Conservation (phyloP, 2,329 filamentous ascomycete genomes). For the Botrytis porri region DNA sequence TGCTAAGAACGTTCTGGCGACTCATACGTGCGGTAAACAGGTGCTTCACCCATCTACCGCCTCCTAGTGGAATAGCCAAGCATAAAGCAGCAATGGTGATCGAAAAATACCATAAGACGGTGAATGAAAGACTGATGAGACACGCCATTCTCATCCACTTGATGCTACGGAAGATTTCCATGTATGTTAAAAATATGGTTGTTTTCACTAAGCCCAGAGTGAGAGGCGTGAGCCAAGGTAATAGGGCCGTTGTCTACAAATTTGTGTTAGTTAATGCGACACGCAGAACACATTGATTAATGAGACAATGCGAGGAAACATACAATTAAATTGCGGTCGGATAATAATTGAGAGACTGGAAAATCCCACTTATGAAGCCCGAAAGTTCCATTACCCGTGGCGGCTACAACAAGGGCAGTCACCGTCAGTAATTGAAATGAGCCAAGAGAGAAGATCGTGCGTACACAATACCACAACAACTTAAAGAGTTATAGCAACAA, state of each 20-base stretch:
- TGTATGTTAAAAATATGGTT: background rate
- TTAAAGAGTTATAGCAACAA: background rate
- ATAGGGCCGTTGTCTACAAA: background rate
- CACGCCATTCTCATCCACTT: background rate
- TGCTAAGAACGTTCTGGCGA: background rate
- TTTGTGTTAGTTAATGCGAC: background rate
- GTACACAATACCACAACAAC: background rate
- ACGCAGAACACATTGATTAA: background rate
- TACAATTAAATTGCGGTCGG: background rate
- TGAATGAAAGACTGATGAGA: background rate
- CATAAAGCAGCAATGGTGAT: background rate
- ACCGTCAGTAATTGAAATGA: background rate
- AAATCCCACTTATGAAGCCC: background rate
- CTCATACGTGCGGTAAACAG: background rate
- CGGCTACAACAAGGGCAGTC: background rate
- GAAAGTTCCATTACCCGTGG: background rate
- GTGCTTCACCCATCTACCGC: background rate
- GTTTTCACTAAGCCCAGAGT: background rate
- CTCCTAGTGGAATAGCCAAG: background rate
- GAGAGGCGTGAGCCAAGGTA: background rate
- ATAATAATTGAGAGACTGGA: background rate
- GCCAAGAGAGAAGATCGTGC: background rate
- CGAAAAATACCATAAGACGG: background rate
- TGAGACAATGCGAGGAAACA: background rate
- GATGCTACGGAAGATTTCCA: background rate